Conservation (phyloP, 768 basidiomycete genomes). For the Mycena galopus region DNA sequence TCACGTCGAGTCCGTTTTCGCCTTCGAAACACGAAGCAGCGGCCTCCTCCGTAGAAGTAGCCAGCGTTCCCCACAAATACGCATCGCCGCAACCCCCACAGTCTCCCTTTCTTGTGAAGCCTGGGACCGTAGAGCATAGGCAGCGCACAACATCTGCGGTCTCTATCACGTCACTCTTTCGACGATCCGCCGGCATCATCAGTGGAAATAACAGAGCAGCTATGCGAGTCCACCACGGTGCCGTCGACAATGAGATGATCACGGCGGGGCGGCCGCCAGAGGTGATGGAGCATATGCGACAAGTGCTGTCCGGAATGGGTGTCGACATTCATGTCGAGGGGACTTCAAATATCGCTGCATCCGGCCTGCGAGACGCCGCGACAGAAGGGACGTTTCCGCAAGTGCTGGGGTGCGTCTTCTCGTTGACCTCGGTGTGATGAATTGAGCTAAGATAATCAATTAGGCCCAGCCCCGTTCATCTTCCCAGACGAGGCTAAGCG, state of each 20-base stretch:
- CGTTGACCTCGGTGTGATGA: slow-evolving; percentile 7
- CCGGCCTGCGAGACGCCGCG: slow-evolving; percentile 59
- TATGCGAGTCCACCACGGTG: slow-evolving; percentile 89
- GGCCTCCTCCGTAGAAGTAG: slow-evolving; percentile 31
- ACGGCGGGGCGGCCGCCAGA: slow-evolving; percentile 87
- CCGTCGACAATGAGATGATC: slow-evolving; percentile 90
- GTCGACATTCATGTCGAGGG: slow-evolving; percentile 89
- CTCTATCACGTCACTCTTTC: slow-evolving; percentile 55
- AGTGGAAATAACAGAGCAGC: slow-evolving; percentile 41
- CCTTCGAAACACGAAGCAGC: slow-evolving; percentile 20
- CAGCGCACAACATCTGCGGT: slow-evolving; percentile 31
- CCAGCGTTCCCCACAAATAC: slow-evolving; percentile 20
- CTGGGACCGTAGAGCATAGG: slow-evolving; percentile 22
- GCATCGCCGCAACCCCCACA: neutral
- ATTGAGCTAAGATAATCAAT: slow-evolving; percentile 81
- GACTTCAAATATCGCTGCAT: slow-evolving; percentile 93
- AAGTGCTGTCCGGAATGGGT: slow-evolving; percentile 86
- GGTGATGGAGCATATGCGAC: slow-evolving; percentile 87
- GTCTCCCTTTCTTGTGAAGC: slow-evolving; percentile 40
- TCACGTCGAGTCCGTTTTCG: slow-evolving; percentile 14
- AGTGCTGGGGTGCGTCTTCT: slow-evolving; percentile 22
- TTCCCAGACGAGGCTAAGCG: slow-evolving; percentile 78
- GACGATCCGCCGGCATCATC: slow-evolving; percentile 63
- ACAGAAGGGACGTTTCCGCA: slow-evolving; percentile 40
- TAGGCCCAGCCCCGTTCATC: slow-evolving; percentile 90